Base-by-base conservation (phyloP, 163 green algal species). In the Scenedesmus sp. region DNA sequence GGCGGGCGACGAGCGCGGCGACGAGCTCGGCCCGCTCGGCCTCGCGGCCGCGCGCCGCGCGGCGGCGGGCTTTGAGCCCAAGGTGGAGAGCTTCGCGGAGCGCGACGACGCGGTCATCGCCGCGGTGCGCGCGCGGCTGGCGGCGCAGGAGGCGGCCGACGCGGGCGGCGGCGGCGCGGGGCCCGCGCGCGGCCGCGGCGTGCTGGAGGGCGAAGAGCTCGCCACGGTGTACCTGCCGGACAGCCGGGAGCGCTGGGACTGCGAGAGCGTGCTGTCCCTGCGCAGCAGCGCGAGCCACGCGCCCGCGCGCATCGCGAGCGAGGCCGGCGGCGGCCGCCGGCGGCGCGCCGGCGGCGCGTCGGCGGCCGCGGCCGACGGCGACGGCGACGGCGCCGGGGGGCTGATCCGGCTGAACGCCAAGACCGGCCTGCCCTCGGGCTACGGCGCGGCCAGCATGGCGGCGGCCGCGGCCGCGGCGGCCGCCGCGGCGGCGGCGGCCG, bases 181-280 rank as follows among this genome's bases (percentile, higher is more conserved):
- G 29, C 33, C 17, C 15, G 64, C 53, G 63, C 39, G 29, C 31
- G 33, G 45, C 6, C 24, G 11, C 13, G 39, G 33, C 15, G 29
- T 60, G n/a, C 24, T 69, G 44, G 65, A 42, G 45, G 58, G 71
- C 44, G 78, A 82, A 13, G 60, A 71, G 48, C 29, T 58, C 31
- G 34, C 29, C 4, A 70, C 22, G 10, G 56, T 65, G 44, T 69
- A 71, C 29, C 17, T 75, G 54, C 39, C 28, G 15, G 24, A 20
- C 18, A 42, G 28, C 7, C 29, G 77, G 6, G 86, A 95, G 72
- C 75, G 70, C 10, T 96, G 93, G 92, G 94, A 98, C 83, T 97
- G 92, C 74, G 94, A 97, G 81, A 93, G 82, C 22, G 84, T 96
- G 26, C 85, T 97, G 47, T 93, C 89, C 6, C 67, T 94, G 63